Percentiles rank a stretch among this genome's conserved stretches.
phyloP scores from a whole-genome alignment of 495 filamentous ascomycete genomes.

The Tuber borchii region DNA sequence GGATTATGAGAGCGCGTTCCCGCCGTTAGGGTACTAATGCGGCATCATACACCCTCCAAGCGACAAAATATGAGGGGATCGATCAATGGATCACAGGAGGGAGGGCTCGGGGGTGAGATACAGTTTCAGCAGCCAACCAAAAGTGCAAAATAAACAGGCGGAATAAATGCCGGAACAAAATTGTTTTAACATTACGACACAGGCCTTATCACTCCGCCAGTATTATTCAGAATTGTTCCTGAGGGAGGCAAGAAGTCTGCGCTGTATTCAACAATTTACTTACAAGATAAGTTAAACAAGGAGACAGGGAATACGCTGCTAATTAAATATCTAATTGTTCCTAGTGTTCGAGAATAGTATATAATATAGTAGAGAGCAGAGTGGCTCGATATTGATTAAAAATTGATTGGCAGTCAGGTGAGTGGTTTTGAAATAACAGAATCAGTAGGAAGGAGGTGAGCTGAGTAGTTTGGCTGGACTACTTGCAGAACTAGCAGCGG shows the following conservation, averaged over 20 bases:
- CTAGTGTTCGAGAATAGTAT: neutral
- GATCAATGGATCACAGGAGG: neutral
- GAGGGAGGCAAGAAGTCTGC: neutral
- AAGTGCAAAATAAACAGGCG: neutral
- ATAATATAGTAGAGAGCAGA: neutral
- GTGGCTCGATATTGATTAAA: neutral
- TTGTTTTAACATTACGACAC: neutral
- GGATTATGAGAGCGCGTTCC: neutral
- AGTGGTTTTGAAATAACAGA: neutral
- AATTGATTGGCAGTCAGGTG: neutral
- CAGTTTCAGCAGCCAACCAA: neutral
- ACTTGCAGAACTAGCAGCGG: no score
- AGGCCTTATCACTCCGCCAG: no score
- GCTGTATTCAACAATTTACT: neutral
- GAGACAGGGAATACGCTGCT: neutral
- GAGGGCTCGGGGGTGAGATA: neutral
- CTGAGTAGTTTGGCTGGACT: no score
- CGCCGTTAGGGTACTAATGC: neutral
- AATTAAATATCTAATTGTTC: neutral
- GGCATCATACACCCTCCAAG: neutral
- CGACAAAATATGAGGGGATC: neutral
- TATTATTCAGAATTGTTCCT: no score
- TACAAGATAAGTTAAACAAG: neutral
- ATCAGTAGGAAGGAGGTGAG: neutral
- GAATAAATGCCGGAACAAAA: neutral